Percentiles rank a stretch among this genome's conserved stretches.
Evolutionary conservation across 805 yeast genomes (phyloP).

Genomic region (Ogataea polymorpha): DNA sequence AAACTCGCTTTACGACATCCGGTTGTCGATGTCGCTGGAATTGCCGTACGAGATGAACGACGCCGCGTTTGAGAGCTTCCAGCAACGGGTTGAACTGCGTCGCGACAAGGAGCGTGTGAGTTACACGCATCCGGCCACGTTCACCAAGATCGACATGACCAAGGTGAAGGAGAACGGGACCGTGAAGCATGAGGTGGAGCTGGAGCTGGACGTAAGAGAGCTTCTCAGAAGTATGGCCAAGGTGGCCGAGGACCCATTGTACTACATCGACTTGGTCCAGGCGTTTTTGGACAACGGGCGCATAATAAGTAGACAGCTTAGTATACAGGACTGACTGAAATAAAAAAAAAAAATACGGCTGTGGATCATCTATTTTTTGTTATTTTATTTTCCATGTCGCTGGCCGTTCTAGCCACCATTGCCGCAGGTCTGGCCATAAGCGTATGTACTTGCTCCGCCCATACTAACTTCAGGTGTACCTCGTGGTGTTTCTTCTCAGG

Average conservation of each 20-base stretch:
- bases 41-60: constrained; percentile 57
- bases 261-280: constrained; percentile 45
- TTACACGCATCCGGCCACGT: constrained; percentile 70
- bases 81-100: constrained; percentile 45
- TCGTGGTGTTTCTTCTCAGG: constrained; percentile 45
- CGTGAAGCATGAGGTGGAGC: constrained; percentile 33
- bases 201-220: constrained; percentile 34
- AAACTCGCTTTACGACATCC: constrained; percentile 69
- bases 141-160: constrained; percentile 71
- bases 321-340: constrained; percentile 18
- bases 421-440: neutral
- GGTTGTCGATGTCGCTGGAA: constrained; percentile 76
- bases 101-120: constrained; percentile 73
- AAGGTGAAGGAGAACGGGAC: constrained; percentile 42
- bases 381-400: constrained; percentile 1
- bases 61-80: constrained; percentile 52
- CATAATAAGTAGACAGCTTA: constrained; percentile 32
- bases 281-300: constrained; percentile 44
- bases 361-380: neutral
- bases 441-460: neutral
- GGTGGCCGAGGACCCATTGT: constrained; percentile 36
- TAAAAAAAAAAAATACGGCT: constrained; percentile 5
- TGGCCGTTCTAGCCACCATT: constrained; percentile 1
- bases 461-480: constrained; percentile 33
- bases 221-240: constrained; percentile 30